Conservation (phyloP, 2,329 filamentous ascomycete genomes). For the Pseudocercospora musae region DNA sequence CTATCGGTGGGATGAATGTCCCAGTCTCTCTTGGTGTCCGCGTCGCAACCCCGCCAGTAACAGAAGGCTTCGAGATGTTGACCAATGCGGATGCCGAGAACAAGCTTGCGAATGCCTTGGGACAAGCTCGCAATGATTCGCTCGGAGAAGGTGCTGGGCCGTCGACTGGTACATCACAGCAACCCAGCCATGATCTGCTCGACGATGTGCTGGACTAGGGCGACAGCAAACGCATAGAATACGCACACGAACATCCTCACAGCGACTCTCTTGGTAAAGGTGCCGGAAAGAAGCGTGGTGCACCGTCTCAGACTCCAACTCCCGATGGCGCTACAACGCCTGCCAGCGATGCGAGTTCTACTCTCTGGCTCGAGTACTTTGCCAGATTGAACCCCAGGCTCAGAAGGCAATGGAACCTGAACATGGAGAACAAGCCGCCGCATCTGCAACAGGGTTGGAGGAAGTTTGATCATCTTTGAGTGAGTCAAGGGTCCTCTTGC, state of each 20-base stretch:
- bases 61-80: neutral
- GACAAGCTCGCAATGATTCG: neutral
- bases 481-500: neutral
- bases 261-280: neutral
- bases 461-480: neutral
- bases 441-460: neutral
- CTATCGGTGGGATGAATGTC: neutral
- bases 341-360: neutral
- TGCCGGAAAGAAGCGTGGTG: neutral
- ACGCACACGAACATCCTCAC: neutral
- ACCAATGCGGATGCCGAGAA: neutral
- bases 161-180: neutral
- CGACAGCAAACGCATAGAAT: neutral
- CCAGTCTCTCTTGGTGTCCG: neutral
- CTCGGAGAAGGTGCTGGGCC: neutral
- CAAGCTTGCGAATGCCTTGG: neutral
- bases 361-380: neutral
- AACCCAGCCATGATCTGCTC: neutral
- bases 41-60: neutral
- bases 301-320: neutral
- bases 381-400: neutral
- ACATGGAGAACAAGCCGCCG: neutral
- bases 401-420: neutral
- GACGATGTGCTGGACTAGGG: neutral
- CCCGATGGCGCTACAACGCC: neutral